A percentile compares a stretch with the other conserved stretches of the same genome.
Evolutionary conservation across 768 basidiomycete genomes (phyloP).

Genomic region (Rhizopogon vulgaris): DNA sequence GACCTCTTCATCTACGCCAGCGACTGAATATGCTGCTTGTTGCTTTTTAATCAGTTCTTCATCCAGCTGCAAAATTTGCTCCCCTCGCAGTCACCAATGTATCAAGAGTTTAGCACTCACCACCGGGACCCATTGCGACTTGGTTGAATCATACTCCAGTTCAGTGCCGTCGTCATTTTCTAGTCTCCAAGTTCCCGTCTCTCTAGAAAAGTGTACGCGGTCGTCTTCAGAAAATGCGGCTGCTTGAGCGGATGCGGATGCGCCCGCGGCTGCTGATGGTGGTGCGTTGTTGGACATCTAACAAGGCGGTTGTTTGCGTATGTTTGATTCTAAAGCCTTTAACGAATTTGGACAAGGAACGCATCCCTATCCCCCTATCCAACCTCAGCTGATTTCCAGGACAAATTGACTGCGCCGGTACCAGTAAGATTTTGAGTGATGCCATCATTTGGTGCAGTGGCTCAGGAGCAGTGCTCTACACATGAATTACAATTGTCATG

Average conservation of each 20-base stretch:
- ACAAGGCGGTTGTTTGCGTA: slow-evolving; percentile 26
- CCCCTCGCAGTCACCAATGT: not conserved
- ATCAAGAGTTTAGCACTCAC: slow-evolving; percentile 40
- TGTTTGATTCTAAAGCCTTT: slow-evolving; percentile 29
- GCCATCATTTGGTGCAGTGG: no score
- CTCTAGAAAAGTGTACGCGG: slow-evolving; percentile 73
- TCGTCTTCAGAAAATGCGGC: slow-evolving; percentile 77
- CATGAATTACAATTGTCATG: no score
- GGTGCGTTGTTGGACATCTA: slow-evolving; percentile 30
- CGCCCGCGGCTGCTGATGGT: slow-evolving; percentile 46
- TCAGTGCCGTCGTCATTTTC: slow-evolving; percentile 90
- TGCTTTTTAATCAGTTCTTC: slow-evolving; percentile 84
- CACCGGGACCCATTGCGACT: slow-evolving; percentile 77
- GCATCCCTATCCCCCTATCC: no score
- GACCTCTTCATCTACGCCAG: slow-evolving; percentile 92
- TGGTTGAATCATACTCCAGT: slow-evolving; percentile 77
- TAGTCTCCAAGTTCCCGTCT: slow-evolving; percentile 74
- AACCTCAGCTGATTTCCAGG: no score
- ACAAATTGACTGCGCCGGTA: no score
- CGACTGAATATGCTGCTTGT: slow-evolving; percentile 91
- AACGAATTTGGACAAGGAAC: not conserved
- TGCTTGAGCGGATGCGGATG: slow-evolving; percentile 50
- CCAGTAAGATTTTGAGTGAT: no score
- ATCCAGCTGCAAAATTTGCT: slow-evolving; percentile 52
- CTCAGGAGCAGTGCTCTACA: no score